Conservation (phyloP, 805 yeast genomes). For the Ogataea nakhonphanomensis region DNA sequence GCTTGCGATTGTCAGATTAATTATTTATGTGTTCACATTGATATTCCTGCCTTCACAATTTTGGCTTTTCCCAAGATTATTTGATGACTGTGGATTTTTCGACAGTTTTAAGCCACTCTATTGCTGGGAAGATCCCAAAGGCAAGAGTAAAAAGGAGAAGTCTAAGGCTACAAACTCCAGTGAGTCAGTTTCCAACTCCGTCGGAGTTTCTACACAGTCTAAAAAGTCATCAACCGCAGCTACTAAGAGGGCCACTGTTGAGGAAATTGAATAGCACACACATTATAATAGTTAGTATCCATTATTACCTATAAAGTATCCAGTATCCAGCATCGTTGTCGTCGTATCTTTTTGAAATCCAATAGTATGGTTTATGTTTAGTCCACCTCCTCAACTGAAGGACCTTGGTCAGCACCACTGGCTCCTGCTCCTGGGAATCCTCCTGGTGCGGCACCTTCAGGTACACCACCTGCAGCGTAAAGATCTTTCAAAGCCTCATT, state of each 20-base stretch:
- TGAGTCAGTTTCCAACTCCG: too few species aligned
- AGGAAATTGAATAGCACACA: constrained; percentile 19
- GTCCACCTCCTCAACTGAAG: constrained; percentile 82
- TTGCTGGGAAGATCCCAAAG: constrained; percentile 57
- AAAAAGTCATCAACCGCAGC: constrained; percentile 11
- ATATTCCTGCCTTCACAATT: constrained; percentile 66
- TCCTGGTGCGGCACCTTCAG: constrained; percentile 63
- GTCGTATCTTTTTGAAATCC: too few species aligned
- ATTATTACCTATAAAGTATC: constrained; percentile 7
- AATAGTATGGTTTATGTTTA: constrained; percentile 30
- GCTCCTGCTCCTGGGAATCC: constrained; percentile 37
- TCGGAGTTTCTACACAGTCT: constrained; percentile 5
- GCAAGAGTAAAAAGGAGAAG: constrained; percentile 17
- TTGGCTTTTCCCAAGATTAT: constrained; percentile 95
- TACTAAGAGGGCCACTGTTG: constrained; percentile 27
- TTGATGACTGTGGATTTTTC: constrained; percentile 90
- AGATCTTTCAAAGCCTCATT: constrained; percentile 97
- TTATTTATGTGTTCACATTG: constrained; percentile 60
- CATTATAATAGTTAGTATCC: not conserved
- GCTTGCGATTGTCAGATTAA: constrained; percentile 73
- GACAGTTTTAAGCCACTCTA: constrained; percentile 91
- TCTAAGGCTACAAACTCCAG: not conserved
- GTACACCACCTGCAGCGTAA: constrained; percentile 89
- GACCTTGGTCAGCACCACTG: constrained; percentile 45
- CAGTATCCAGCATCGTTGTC: not conserved